A percentile compares a stretch with the other conserved stretches of the same genome.
phyloP scores from a whole-genome alignment of 441 rosid species.

The Flueggea neowawraea region DNA sequence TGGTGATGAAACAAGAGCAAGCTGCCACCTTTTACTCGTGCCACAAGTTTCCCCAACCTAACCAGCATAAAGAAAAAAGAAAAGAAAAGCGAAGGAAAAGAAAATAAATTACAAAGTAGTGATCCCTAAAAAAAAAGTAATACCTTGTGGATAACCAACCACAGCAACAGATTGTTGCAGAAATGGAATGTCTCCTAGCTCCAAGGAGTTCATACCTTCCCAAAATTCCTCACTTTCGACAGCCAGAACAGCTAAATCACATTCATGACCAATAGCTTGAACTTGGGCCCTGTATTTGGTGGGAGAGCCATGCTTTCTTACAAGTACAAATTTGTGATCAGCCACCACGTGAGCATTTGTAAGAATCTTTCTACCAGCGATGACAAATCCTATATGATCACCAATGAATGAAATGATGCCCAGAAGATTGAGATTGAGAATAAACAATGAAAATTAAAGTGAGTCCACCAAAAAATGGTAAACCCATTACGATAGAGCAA shows the following conservation, averaged over 20 bases:
- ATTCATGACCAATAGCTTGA: constrained; percentile 79
- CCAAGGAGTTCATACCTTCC: constrained; percentile 64
- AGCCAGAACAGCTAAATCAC: constrained; percentile 73
- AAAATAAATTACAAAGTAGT: no score
- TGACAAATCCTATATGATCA: constrained; percentile 41
- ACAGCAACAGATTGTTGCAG: constrained; percentile 78
- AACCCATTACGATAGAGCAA: no score
- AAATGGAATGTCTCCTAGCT: constrained; percentile 74
- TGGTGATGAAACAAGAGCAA: no score
- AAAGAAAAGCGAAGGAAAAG: no score
- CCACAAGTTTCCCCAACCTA: no score
- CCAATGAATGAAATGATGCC: neutral
- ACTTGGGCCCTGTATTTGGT: constrained; percentile 64
- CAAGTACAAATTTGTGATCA: constrained; percentile 76
- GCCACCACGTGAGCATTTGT: constrained; percentile 94
- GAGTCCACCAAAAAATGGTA: no score
- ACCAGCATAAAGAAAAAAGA: no score
- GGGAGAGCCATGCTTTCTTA: constrained; percentile 84
- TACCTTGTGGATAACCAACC: constrained; percentile 78
- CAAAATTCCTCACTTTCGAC: constrained; percentile 63
- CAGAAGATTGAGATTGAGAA: neutral
- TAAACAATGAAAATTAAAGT: neutral
- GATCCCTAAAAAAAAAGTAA: no score
- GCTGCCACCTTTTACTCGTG: no score
- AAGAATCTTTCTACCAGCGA: constrained; percentile 64